Conservation (phyloP, 495 filamentous ascomycete species). For the Podospora appendiculata region DNA sequence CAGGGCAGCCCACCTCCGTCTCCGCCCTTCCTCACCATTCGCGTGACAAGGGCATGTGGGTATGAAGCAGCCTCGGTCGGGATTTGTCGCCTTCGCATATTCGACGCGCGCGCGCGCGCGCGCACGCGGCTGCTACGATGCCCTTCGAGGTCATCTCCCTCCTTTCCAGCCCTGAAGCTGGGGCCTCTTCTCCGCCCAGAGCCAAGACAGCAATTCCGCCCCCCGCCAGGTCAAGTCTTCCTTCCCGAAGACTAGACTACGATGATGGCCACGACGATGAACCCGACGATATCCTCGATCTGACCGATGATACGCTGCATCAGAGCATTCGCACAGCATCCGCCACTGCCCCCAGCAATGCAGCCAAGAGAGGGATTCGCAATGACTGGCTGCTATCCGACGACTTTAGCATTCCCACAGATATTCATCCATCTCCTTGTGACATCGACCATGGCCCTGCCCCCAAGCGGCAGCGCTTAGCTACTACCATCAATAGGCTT, state of each 20-base stretch:
- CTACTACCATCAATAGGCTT: constrained; percentile 2
- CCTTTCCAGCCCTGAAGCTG: constrained; percentile 19
- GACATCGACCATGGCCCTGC: background rate
- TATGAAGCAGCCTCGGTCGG: too few relatives aligned
- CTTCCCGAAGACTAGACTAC: background rate
- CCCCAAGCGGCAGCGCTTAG: constrained; percentile 18
- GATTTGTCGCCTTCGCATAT: too few relatives aligned
- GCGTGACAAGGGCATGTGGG: too few relatives aligned
- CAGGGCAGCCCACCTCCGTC: too few relatives aligned
- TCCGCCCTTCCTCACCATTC: too few relatives aligned
- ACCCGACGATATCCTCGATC: background rate
- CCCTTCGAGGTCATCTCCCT: constrained; percentile 31
- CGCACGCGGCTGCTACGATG: constrained; percentile 16
- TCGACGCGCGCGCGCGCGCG: too few relatives aligned
- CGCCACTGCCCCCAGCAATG: background rate
- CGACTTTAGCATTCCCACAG: too few relatives aligned
- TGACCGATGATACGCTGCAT: background rate
- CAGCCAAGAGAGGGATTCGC: background rate
- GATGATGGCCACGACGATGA: background rate
- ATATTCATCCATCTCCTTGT: too few relatives aligned
- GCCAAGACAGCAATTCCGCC: background rate
- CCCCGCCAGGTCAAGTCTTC: background rate
- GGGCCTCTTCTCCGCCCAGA: background rate
- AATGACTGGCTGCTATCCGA: too few relatives aligned
- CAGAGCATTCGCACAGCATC: background rate